Evolutionary conservation across 768 basidiomycete species (phyloP).

Genomic region (Boletus vinaceobasis): DNA sequence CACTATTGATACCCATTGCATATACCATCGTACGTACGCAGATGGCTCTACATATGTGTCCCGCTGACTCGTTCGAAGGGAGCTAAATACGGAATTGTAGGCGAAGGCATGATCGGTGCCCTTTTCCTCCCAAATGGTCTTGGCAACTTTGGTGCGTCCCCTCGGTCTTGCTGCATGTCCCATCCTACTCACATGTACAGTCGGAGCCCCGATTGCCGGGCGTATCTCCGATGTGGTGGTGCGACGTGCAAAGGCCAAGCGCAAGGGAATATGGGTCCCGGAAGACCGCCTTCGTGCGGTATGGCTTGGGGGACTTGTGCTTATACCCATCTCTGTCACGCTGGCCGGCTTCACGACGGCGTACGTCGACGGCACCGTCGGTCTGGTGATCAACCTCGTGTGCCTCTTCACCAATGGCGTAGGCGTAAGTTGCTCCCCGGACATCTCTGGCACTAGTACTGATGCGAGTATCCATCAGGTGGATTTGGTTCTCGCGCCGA

Average conservation of each 20-base stretch:
- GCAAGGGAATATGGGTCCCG: constrained; percentile 59
- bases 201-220: constrained; percentile 59
- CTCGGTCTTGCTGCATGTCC: neutral
- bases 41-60: neutral
- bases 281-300: constrained; percentile 64
- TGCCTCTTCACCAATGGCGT: constrained; percentile 63
- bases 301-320: constrained; percentile 41
- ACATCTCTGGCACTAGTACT: neutral
- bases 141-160: constrained; percentile 22
- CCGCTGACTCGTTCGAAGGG: constrained; percentile 40
- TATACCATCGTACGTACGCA: constrained; percentile 55
- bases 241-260: constrained; percentile 42
- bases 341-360: constrained; percentile 47
- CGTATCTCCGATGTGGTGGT: constrained; percentile 55
- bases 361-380: constrained; percentile 47
- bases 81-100: constrained; percentile 26
- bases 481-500: constrained; percentile 53
- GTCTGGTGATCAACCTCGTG: constrained; percentile 48
- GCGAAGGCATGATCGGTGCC: constrained; percentile 21
- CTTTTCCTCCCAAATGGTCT: constrained; percentile 27
- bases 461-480: constrained; percentile 35
- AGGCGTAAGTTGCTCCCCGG: constrained; percentile 42
- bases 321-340: constrained; percentile 53
- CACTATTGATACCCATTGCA: constrained; percentile 55
- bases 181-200: constrained; percentile 28